These are phyloP conservation scores for Cyberlindnera euphorbiiphila DNA, from an alignment of 805 yeast genomes.

Conservation along the genomic window DNA sequence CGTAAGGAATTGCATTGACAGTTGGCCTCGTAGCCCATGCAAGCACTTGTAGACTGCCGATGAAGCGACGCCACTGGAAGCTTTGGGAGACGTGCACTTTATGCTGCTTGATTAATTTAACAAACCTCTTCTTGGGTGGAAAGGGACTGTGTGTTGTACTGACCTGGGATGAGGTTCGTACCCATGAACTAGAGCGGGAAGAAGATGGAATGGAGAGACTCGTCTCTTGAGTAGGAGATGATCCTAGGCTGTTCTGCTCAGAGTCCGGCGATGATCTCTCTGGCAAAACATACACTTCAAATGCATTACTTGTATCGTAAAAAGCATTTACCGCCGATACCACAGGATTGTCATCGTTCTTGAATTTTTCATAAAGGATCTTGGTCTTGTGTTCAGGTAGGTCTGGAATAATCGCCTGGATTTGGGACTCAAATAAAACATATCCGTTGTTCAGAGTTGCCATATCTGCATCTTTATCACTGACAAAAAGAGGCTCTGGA, in stretches of 20 bases:
- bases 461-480: constrained; percentile 17
- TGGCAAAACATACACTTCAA: constrained; percentile 3
- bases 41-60: constrained; percentile 57
- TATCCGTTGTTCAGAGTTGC: constrained; percentile 19
- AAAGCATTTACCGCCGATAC: constrained; percentile 36
- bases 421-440: constrained; percentile 29
- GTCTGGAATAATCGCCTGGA: constrained; percentile 34
- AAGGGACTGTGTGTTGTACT: not conserved
- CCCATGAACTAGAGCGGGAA: not conserved
- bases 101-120: not conserved
- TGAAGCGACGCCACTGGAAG: constrained; percentile 39
- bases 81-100: not conserved
- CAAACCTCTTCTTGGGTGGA: not conserved
- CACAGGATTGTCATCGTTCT: constrained; percentile 27
- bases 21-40: constrained; percentile 76
- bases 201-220: too few species aligned
- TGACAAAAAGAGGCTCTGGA: constrained; percentile 14
- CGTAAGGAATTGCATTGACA: constrained; percentile 40
- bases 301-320: constrained; percentile 9
- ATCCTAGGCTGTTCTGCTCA: too few species aligned
- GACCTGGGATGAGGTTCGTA: not conserved
- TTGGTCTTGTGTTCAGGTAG: constrained; percentile 24
- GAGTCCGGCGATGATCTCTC: too few species aligned
- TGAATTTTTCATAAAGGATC: constrained; percentile 28
- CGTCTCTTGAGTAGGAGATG: too few species aligned